phyloP scores from a whole-genome alignment of 176 grass and related monocot genomes.

The Poa annua region DNA sequence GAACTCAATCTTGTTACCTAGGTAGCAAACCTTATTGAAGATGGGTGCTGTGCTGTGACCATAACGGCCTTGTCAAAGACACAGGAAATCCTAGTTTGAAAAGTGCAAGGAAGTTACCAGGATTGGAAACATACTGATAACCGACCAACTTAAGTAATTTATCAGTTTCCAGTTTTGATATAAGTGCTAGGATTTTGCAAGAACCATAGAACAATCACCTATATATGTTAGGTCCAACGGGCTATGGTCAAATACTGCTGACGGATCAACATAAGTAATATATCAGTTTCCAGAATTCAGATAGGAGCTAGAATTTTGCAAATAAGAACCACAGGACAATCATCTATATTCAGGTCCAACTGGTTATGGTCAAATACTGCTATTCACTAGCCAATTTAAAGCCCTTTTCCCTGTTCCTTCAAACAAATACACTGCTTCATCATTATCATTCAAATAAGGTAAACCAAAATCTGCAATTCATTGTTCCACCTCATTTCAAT shows the following conservation, averaged over 20 bases:
- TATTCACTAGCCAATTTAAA: too few species aligned
- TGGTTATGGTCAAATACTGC: too few species aligned
- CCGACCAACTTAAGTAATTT: not conserved
- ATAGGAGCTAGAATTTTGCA: too few species aligned
- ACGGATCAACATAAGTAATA: too few species aligned
- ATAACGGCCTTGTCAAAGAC: not conserved
- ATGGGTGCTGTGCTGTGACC: not conserved
- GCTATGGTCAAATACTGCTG: not conserved
- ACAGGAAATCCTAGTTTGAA: not conserved
- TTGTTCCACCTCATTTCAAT: too few species aligned
- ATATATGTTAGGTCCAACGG: not conserved
- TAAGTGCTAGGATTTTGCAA: not conserved
- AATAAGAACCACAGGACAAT: too few species aligned
- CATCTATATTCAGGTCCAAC: too few species aligned
- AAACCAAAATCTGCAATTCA: too few species aligned
- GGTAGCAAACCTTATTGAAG: not conserved
- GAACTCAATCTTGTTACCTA: not conserved
- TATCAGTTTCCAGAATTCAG: too few species aligned
- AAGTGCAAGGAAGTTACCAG: not conserved
- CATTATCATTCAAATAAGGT: too few species aligned
- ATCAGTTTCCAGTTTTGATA: not conserved
- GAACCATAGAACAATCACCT: not conserved
- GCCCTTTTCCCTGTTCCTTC: too few species aligned
- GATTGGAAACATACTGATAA: not conserved
- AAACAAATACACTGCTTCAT: too few species aligned